Evolutionary conservation across 75 land plant species (phyloP).

Genomic region (Larix kaempferi): DNA sequence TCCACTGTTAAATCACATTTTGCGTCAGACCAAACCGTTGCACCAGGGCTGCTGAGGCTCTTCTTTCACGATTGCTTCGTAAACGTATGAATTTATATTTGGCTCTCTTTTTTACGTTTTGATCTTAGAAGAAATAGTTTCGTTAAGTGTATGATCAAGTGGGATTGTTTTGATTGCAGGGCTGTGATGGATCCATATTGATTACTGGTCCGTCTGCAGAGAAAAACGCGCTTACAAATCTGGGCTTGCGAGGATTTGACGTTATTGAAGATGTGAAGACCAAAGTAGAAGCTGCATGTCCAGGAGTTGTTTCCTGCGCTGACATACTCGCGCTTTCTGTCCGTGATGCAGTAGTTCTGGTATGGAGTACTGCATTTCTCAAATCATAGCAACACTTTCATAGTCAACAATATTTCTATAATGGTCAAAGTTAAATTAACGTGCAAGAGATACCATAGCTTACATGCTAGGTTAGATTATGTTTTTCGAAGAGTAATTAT

Average conservation of each 20-base stretch:
- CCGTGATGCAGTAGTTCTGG: conserved; percentile 13
- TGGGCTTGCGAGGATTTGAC: conserved; percentile 17
- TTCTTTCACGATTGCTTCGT: neutral
- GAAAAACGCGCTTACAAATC: conserved; percentile 18
- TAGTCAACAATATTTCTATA: too few species aligned
- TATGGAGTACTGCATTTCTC: too few species aligned
- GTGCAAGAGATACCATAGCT: too few species aligned
- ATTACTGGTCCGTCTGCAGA: conserved; percentile 11
- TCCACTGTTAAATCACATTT: conserved; percentile 16
- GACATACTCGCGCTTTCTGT: conserved; percentile 22
- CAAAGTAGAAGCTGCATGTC: conserved; percentile 19
- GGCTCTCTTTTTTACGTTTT: too few species aligned
- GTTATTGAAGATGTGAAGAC: conserved; percentile 22
- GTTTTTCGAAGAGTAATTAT: too few species aligned
- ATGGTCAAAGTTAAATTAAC: too few species aligned
- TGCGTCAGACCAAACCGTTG: neutral
- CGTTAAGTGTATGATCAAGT: too few species aligned
- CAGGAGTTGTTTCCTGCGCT: conserved; percentile 18
- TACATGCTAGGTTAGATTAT: too few species aligned
- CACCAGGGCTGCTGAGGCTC: conserved; percentile 4
- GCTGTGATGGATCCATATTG: conserved; percentile 19
- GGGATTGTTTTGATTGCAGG: conserved; percentile 4
- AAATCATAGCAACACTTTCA: too few species aligned
- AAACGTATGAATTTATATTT: too few species aligned
- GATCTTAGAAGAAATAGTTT: too few species aligned